A percentile compares a stretch with the other conserved stretches of the same genome.
These are phyloP conservation scores for Suillus subluteus DNA, from an alignment of 768 basidiomycete species.

Conservation along the genomic window DNA sequence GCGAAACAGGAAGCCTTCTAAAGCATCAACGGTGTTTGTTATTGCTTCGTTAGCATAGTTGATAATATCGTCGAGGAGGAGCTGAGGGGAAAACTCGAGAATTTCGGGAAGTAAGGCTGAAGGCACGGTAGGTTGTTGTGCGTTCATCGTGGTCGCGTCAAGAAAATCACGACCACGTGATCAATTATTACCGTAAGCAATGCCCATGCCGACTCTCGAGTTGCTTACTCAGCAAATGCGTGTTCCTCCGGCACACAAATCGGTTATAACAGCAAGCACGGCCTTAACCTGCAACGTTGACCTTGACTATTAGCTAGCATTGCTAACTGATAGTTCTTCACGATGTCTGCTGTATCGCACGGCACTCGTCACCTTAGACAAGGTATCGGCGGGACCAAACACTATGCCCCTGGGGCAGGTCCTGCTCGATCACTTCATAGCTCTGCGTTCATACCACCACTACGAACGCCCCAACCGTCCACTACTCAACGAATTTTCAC, in stretches of 20 bases:
- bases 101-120: constrained; percentile 70
- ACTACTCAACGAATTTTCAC: constrained; percentile 51
- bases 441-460: constrained; percentile 41
- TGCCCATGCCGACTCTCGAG: not conserved
- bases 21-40: constrained; percentile 74
- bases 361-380: constrained; percentile 30
- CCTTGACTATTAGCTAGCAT: not conserved
- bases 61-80: constrained; percentile 84
- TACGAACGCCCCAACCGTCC: constrained; percentile 33
- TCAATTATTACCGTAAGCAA: not conserved
- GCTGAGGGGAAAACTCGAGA: constrained; percentile 82
- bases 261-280: not conserved
- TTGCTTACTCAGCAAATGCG: constrained; percentile 27
- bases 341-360: constrained; percentile 31
- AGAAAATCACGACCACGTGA: constrained; percentile 2
- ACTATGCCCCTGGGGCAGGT: constrained; percentile 1
- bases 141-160: constrained; percentile 13
- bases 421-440: constrained; percentile 49
- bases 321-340: not conserved
- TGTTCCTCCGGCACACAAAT: constrained; percentile 16
- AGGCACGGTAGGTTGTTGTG: constrained; percentile 36
- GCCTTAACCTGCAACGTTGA: not conserved
- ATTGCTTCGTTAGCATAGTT: constrained; percentile 83
- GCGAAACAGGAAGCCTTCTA: constrained; percentile 75
- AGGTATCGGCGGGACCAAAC: constrained; percentile 22